Evolutionary conservation across 2,329 filamentous ascomycete species (phyloP), one percentile per base, ranked within the genome.

Genomic region (Cercospora citrullina): DNA sequence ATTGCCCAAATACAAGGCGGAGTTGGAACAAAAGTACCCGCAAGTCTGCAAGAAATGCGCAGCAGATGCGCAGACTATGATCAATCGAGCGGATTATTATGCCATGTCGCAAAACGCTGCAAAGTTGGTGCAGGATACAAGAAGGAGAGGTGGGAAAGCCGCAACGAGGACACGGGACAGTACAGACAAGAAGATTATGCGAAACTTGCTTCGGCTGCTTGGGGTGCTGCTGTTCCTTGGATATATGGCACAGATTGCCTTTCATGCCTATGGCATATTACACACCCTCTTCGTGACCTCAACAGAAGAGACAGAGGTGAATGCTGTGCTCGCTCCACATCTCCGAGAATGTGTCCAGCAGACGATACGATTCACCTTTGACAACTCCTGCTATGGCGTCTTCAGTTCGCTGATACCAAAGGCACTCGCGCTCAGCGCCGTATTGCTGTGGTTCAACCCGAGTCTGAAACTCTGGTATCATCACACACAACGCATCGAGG

Each of bases 21-120:
- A 89, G 62, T 84, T 97, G 18, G 94, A 97, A 81, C 84, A 88
- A 74, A 87, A 91, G 60, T 98, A 97, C 76, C 95, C 95, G 0
- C 93, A 95, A 76, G 90, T 97, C 67, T 99, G 95, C 81, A 86
- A 86, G 70, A 84, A 87, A 57, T 99, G 95, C 79, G 90, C 91
- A 71, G 90, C 89, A 5, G 87, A 84, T 69, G 94, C 94, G 23
- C 87, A 90, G 70, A 61, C 64, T 66, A 72, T 72, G 66, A 75
- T 78, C 64, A 72, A 78, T 53, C 68, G 72, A 12, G 73, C 75
- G 60, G 76, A 79, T 63, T 75, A 76, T 63, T 75, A 75, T 64
- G 75, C 74, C 57, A 71, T 75, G 45, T 74, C 75, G 18, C 68
- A 75, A 57, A 75, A 77, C 60, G 71, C 69, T 33, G 67, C 96